Conservation (phyloP, 345 rosid genomes). For the Moricandia moricandioides region DNA sequence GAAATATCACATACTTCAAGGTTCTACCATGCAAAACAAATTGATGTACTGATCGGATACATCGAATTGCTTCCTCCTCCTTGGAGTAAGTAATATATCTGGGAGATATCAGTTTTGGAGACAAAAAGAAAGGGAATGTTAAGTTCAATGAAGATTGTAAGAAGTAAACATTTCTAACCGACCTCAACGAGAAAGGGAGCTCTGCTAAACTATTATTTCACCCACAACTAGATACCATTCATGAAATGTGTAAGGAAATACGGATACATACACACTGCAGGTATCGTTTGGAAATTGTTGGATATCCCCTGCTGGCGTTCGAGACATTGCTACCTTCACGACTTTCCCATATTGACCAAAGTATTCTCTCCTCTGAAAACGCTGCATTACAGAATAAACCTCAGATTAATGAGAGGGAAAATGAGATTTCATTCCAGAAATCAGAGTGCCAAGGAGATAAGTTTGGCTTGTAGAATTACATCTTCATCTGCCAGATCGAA, state of each 20-base stretch:
- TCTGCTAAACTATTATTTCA: background rate
- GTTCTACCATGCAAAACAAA: constrained; percentile 81
- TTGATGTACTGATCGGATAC: constrained; percentile 91
- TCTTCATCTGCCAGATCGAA: constrained; percentile 90
- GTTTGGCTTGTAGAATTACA: constrained; percentile 38
- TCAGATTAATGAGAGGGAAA: background rate
- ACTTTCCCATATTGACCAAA: constrained; percentile 97
- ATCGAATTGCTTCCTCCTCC: constrained; percentile 95
- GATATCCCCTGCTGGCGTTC: constrained; percentile 73
- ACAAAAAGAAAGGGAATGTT: constrained; percentile 4
- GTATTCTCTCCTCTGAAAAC: constrained; percentile 72
- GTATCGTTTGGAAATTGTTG: constrained; percentile 87
- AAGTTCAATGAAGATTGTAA: constrained; percentile 16
- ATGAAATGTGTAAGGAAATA: background rate
- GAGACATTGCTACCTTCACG: constrained; percentile 84
- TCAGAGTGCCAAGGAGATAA: background rate
- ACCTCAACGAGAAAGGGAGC: background rate
- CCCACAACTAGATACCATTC: constrained; percentile 7
- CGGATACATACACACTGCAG: constrained; percentile 83
- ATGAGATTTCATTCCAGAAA: constrained; percentile 1
- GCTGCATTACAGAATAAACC: constrained; percentile 43
- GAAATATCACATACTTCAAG: constrained; percentile 50
- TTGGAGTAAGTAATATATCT: constrained; percentile 86
- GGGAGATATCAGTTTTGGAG: constrained; percentile 1
- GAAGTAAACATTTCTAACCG: constrained; percentile 13